Evolutionary conservation across 306 rosid genomes (phyloP), one percentile per base, ranked within the genome.

Genomic region (Acacia crassicarpa): DNA sequence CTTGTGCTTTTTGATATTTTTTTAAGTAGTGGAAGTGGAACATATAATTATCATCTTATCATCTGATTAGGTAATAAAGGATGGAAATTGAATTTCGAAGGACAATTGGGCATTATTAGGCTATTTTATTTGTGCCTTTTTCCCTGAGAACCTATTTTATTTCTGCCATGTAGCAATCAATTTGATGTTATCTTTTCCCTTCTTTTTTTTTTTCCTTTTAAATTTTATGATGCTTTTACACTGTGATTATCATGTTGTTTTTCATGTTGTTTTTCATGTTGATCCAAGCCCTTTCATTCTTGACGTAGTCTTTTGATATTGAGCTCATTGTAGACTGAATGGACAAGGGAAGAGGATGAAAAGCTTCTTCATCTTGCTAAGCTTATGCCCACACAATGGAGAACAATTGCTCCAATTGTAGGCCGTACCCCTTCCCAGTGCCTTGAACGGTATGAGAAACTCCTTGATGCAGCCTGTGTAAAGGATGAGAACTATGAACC

Each of bases 361-460:
- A 94, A 92, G 40, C 86, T 92, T 30, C 97, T 94, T 62, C 97
- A 94, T 88, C 97, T 94, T 81, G 98, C 97, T 12, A 94, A 94
- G 91, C 98, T 94, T 70, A 94, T 94, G 98, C 98, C 98, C 67
- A 94, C 97, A 0, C 97, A 94, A 70, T 94, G 98, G 98, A 91
- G 98, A 81, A 92, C 98, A 4, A 94, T 94, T 86, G 98, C 98
- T 48, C 97, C 97, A 4, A 94, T 94, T 38, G 97, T 94, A 48
- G 98, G 98, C 27, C 96, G 97, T 41, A 94, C 98, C 27, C 97
- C 98, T n/a, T 91, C 97, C 5, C 98, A 94, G 73, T 94, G 98
- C 81, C 94, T 91, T 4, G 97, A 94, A 80, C 89, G 98, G 4
- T 94, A 94, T 13, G 97, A 94, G 91, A 94, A 94, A 65, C 97